These are phyloP conservation scores for Leccinum solheimii DNA, from an alignment of 1,284 basidiomycete genomes.

Conservation along the genomic window DNA sequence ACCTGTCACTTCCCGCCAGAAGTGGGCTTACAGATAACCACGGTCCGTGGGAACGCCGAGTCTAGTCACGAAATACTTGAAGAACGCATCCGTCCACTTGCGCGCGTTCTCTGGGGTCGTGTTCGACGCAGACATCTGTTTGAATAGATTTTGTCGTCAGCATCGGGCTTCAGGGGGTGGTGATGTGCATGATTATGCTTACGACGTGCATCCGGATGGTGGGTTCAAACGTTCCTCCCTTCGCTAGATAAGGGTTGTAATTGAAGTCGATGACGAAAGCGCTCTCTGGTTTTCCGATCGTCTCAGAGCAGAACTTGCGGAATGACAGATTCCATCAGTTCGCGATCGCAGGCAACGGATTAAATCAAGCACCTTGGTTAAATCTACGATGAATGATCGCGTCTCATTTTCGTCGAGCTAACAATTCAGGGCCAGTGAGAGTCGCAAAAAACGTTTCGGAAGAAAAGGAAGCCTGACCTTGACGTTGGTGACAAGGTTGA, in stretches of 20 bases:
- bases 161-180: not conserved
- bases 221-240: constrained; percentile 58
- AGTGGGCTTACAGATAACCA: constrained; percentile 45
- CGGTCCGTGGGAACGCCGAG: constrained; percentile 49
- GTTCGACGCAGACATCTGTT: constrained; percentile 55
- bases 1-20: not conserved
- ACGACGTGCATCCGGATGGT: constrained; percentile 57
- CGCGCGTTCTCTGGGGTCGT: constrained; percentile 50
- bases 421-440: not conserved
- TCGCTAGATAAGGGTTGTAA: constrained; percentile 56
- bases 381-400: constrained; percentile 5
- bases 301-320: constrained; percentile 39
- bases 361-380: constrained; percentile 4
- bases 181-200: not conserved
- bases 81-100: constrained; percentile 47
- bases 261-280: constrained; percentile 52
- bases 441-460: not conserved
- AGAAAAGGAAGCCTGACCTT: constrained; percentile 37
- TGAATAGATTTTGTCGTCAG: not conserved
- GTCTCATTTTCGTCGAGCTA: constrained; percentile 9
- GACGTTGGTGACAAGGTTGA: constrained; percentile 62
- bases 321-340: not conserved
- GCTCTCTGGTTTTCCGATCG: constrained; percentile 50
- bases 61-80: constrained; percentile 45
- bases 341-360: not conserved